phyloP scores from a whole-genome alignment of 208 protist species.

The Porcisia hertigi region DNA sequence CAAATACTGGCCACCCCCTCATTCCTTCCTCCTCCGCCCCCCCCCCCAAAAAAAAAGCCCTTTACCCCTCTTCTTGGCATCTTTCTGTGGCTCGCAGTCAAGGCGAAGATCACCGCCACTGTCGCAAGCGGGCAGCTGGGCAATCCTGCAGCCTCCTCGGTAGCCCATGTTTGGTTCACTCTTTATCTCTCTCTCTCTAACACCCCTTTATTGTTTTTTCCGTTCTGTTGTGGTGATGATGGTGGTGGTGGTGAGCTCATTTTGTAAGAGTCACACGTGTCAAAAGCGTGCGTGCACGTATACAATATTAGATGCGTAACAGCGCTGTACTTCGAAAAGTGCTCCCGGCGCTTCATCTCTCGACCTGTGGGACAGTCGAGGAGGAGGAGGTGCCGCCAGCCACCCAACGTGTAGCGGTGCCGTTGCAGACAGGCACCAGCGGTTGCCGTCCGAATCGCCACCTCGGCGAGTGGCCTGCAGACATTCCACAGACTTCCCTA shows the following conservation, averaged over 20 bases:
- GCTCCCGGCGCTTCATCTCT: constrained; percentile 1
- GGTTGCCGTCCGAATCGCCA: background rate
- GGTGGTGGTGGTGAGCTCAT: no score
- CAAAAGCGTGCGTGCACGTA: no score
- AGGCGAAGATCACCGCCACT: background rate
- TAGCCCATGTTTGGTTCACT: background rate
- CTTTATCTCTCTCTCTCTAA: background rate
- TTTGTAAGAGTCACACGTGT: no score
- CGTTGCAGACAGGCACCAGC: background rate
- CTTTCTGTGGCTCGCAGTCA: background rate
- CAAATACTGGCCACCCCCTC: background rate
- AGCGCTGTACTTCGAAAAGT: background rate
- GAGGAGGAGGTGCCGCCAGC: constrained; percentile 1
- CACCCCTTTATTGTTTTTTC: no score
- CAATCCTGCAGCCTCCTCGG: background rate
- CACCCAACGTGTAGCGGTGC: background rate
- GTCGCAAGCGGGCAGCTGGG: background rate
- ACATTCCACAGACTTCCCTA: background rate
- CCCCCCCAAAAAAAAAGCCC: background rate
- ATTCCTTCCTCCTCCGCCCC: background rate
- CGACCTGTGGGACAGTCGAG: background rate
- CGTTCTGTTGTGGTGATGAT: no score
- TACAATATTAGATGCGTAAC: background rate
- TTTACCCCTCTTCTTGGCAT: background rate
- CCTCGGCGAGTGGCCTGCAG: background rate